Conservation (phyloP, 768 basidiomycete genomes). For the Krasilnikovozyma curviuscula region DNA sequence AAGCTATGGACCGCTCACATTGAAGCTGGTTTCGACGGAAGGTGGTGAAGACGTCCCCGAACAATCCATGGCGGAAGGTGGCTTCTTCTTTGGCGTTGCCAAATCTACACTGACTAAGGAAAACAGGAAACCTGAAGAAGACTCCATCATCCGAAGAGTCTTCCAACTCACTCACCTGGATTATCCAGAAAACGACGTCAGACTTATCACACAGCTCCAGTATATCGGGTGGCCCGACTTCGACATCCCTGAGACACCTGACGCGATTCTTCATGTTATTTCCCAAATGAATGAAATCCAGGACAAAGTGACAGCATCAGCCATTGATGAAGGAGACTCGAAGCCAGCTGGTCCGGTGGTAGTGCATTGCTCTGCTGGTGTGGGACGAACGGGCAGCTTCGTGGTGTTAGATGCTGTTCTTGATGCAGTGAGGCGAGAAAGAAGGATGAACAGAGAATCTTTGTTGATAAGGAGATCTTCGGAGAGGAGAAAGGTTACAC, state of each 20-base stretch:
- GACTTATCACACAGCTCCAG: slow-evolving; percentile 69
- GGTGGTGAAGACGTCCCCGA: slow-evolving; percentile 30
- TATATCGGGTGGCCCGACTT: slow-evolving; percentile 93
- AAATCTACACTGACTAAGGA: slow-evolving; percentile 4
- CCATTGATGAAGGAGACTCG: background rate
- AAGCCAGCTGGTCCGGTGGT: slow-evolving; percentile 36
- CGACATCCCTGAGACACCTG: slow-evolving; percentile 73
- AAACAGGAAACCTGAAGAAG: slow-evolving; percentile 1
- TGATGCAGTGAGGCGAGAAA: slow-evolving; percentile 48
- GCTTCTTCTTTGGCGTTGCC: slow-evolving; percentile 34
- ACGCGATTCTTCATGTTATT: slow-evolving; percentile 53
- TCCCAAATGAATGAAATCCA: slow-evolving; percentile 40
- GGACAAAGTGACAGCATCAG: background rate
- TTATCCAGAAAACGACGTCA: slow-evolving; percentile 40
- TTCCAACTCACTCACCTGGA: slow-evolving; percentile 49
- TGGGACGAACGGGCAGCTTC: slow-evolving; percentile 84
- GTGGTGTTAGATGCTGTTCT: slow-evolving; percentile 75
- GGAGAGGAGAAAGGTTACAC: background rate
- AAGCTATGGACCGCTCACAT: slow-evolving; percentile 48
- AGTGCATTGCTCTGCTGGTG: slow-evolving; percentile 82
- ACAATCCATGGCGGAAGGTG: slow-evolving; percentile 13
- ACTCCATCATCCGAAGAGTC: slow-evolving; percentile 25
- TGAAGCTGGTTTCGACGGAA: slow-evolving; percentile 36
- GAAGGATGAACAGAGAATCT: slow-evolving; percentile 18
- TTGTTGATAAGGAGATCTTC: background rate